Base-by-base conservation (phyloP, 2,329 filamentous ascomycete species). In the Diaporthe amygdali region DNA sequence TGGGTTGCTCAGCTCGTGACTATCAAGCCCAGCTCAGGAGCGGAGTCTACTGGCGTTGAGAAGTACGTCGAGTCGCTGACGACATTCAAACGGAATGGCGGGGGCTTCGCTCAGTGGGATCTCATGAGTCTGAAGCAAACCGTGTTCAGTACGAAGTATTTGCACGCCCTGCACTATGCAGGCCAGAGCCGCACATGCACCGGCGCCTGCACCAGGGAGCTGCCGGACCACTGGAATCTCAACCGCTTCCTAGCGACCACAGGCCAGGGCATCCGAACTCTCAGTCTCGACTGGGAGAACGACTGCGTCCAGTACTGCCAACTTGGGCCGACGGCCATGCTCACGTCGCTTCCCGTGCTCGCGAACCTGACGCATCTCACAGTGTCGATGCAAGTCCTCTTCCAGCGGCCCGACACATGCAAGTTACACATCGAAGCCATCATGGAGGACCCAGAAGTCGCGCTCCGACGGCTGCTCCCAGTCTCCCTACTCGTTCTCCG, bases 301-400 rank as follows among this genome's bases (percentile, higher is more conserved):
- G 30, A 56, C 2, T 20, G 17, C 39, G 3, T 12, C 17, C 37
- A 22, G 15, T 3, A 8, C 22, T 12, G 15, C 7, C 27, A 32
- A 8, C 32, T 68, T 7, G 51, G 51, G 2, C 66, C 39, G 0
- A 15, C 30, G 12, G 39, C 27, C 2, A 22, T 15, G 14, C 46
- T 68, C 20, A 55, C 66, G 6, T 14, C 66, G n/a, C 66, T 68
- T 8, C 52, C 41, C 4, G 27, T 39, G 32, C 51, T 68, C 51
- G 39, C 66, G 6, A 27, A 37, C 30, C 20, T 68, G 14, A 56
- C 51, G 3, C 66, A 68, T 15, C 32, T 68, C 15, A 68, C 51
- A n/a, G 20, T 68, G 15, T 68, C 66, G 8, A 47, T 68, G 52
- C 51, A 56, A 10, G 30, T 68, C 2, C 51, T 68, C 20, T 68